A percentile compares a stretch with the other conserved stretches of the same genome.
phyloP scores from a whole-genome alignment of 768 basidiomycete species.

The Lentinus brumalis region DNA sequence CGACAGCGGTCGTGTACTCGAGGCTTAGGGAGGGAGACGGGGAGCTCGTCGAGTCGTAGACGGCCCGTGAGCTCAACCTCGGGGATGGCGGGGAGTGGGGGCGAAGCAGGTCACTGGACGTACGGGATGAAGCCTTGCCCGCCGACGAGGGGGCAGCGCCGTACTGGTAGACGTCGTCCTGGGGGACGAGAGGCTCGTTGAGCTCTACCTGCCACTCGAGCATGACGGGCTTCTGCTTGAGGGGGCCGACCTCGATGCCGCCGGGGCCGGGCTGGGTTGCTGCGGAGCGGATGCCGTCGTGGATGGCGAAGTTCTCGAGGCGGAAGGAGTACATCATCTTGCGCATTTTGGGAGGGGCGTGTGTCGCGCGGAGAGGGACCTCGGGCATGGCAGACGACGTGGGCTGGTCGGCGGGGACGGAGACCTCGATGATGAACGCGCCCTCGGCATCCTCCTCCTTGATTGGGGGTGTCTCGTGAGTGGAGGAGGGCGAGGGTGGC shows the following conservation, averaged over 20 bases:
- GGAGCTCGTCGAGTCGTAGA: background rate
- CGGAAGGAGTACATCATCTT: slow-evolving; percentile 79
- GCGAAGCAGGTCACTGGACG: background rate
- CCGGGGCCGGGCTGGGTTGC: slow-evolving; percentile 16
- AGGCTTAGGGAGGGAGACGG: slow-evolving; percentile 11
- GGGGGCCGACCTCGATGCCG: slow-evolving; percentile 52
- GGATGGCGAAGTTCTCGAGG: slow-evolving; percentile 68
- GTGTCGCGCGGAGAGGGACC: slow-evolving; percentile 76
- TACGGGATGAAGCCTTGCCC: background rate
- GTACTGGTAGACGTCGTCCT: background rate
- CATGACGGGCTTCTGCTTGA: slow-evolving; percentile 60
- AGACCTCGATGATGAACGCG: slow-evolving; percentile 23
- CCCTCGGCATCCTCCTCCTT: slow-evolving; percentile 22
- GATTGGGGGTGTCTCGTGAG: slow-evolving; percentile 10
- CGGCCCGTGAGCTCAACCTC: background rate
- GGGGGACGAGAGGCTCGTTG: slow-evolving; percentile 12
- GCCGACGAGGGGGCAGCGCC: background rate
- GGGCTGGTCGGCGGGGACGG: slow-evolving; percentile 10
- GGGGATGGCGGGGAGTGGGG: background rate
- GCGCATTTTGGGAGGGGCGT: slow-evolving; percentile 70
- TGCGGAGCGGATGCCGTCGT: slow-evolving; percentile 49
- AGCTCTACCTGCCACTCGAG: slow-evolving; percentile 67
- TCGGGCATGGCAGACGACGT: slow-evolving; percentile 21
- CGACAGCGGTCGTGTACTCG: background rate
- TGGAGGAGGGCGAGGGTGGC: background rate